Evolutionary conservation across 2,329 filamentous ascomycete genomes (phyloP), one percentile per base, ranked within the genome.

Genomic region (Fusarium foetens): DNA sequence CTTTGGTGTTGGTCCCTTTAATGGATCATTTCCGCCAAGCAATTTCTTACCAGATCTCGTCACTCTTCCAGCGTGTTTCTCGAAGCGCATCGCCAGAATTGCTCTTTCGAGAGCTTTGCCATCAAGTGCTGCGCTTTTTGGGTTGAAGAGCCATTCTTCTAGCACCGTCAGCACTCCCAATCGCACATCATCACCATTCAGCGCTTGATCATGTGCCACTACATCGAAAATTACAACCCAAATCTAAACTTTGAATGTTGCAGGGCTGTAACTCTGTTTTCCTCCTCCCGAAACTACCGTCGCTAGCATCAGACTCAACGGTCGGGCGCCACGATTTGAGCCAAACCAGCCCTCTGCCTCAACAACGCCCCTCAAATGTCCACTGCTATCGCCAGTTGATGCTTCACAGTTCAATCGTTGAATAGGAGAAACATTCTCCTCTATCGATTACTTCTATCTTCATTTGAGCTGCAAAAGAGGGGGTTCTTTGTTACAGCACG

Each of bases 21-120:
- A 53, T 41, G 54, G 64, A 62, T 67, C 63, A 25, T 41, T 17
- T n/a, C 8, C 11, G 54, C 64, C 64, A 67, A 67, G 63, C 41
- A 67, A 39, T 66, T 45, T 66, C 51, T 9, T 51, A 35, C 43
- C 6, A 41, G 46, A 57, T 60, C 27, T 45, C 11, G 49, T 35
- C 53, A n/a, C 33, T 46, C 45, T 55, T 57, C 29, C 23, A 23
- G 12, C 39, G 8, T 55, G 23, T 46, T 66, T 66, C 63, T 49
- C 36, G 31, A 66, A n/a, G 19, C 27, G n/a, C 48, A 42, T 17
- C 17, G 1, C 7, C 31, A 55, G 36, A 31, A 21, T 6, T 33
- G 23, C 19, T 11, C 29, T 25, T 31, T 4, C 3, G 11, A 8
- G 17, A 17, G 17, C 17, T 35, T 17, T 25, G 12, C 12, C n/a